phyloP scores from a whole-genome alignment of 2,329 filamentous ascomycete genomes.

The Colletotrichum sp. region DNA sequence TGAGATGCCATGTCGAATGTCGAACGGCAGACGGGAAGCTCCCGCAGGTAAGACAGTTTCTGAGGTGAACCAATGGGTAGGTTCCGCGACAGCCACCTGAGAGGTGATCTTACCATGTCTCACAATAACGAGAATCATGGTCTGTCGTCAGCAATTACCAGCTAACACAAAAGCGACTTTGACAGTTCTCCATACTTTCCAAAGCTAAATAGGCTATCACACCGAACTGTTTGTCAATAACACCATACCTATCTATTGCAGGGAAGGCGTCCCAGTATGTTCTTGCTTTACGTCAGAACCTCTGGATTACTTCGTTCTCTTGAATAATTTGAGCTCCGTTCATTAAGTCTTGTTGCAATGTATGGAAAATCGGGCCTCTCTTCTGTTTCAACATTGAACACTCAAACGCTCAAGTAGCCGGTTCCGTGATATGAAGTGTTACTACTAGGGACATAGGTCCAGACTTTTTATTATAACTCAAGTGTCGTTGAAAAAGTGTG shows the following conservation, averaged over 20 bases:
- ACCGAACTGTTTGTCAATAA: neutral
- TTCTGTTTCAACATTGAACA: neutral
- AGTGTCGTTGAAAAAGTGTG: no score
- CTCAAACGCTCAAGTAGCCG: neutral
- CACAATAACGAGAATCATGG: neutral
- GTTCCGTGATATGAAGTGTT: neutral
- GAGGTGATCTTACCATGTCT: neutral
- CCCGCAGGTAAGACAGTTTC: neutral
- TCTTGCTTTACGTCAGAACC: neutral
- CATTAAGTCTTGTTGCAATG: neutral
- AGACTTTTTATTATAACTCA: no score
- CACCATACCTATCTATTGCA: neutral
- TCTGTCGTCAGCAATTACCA: no score
- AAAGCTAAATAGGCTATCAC: no score
- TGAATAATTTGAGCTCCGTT: accelerated
- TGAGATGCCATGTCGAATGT: neutral
- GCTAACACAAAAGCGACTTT: no score
- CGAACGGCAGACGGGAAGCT: neutral
- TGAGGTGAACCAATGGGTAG: neutral
- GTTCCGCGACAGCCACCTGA: neutral
- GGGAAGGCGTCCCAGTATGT: neutral
- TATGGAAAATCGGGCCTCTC: neutral
- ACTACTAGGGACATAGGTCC: no score
- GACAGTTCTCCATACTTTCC: no score
- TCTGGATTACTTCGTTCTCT: accelerated